These are phyloP conservation scores for Gardenia jasminoides DNA, from an alignment of 257 asterid species.

Conservation along the genomic window DNA sequence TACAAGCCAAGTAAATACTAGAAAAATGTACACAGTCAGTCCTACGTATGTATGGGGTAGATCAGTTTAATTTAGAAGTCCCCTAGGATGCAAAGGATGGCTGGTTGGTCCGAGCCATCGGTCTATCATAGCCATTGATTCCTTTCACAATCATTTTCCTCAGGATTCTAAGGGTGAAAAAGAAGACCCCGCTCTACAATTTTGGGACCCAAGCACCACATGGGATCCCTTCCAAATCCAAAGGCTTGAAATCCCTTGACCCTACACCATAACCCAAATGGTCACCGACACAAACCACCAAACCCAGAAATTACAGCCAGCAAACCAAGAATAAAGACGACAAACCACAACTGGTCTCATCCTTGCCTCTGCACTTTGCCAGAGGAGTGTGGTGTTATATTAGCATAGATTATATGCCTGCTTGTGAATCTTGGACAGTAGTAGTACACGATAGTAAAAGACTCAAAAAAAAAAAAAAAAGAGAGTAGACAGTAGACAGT, in stretches of 20 bases:
- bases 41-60: not conserved
- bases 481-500: no score
- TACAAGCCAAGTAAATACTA: no score
- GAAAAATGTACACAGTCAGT: no score
- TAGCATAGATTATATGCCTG: no score
- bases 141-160: constrained; percentile 20
- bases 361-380: no score
- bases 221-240: constrained; percentile 9
- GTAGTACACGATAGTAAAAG: no score
- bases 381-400: no score
- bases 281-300: constrained; percentile 24
- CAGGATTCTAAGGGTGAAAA: constrained; percentile 15
- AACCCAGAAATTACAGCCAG: not conserved
- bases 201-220: constrained; percentile 16
- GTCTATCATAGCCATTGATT: constrained; percentile 15
- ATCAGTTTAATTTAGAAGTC: not conserved
- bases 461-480: no score
- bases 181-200: constrained; percentile 4
- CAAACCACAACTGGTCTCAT: not conserved
- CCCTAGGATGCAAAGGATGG: constrained; percentile 10
- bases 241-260: constrained; percentile 5
- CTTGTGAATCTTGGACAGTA: no score
- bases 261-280: not conserved
- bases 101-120: not conserved
- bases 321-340: not conserved